Base-by-base conservation (phyloP, 192 early-diverging fungal species). In the Lunasporangiospora selenospora region DNA sequence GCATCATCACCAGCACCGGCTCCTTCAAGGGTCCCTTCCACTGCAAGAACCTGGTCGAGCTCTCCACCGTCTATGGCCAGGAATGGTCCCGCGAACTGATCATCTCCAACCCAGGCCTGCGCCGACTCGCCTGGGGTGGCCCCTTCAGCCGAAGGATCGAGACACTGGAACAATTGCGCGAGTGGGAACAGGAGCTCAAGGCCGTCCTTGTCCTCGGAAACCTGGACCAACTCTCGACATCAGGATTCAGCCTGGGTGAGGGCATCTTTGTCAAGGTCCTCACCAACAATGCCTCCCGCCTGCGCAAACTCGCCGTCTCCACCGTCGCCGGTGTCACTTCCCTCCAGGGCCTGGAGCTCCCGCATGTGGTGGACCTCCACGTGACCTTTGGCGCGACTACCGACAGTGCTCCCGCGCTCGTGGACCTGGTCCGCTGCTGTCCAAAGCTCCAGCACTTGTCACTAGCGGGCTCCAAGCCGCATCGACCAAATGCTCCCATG, bases 221-320 rank as follows among this genome's bases (percentile, higher is more conserved):
- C 40, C 33, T 66, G 64, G 64, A 66, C 48, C 54, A 58, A n/a
- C 27, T 66, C 11, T 32, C 39, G 23, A 66, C 55, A 15, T 58
- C 64, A 6, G 64, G 64, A 3, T 66, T 66, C 33, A 66, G 64
- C 44, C 48, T 66, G 16, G 64, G 64, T 1, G 64, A 66, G 31
- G 64, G 64, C 8, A 41, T 66, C 47, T 66, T 66, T 66, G 64
- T 66, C 32, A 66, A 66, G 55, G 40, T 66, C 19, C 23, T 66
- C 40, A 57, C 39, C 54, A 66, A 66, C 33, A 66, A 66, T 30
- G 64, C 64, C 2, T 52, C 23, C 4, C 21, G 48, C 13, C 48
- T 66, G 39, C 51, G 46, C 10, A 66, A 66, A 21, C 24, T 66
- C 39, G 30, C 44, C 6, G 38, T 66, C 38, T 43, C 53, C 31